A percentile compares a stretch with the other conserved stretches of the same genome.
Evolutionary conservation across 2,329 filamentous ascomycete species (phyloP).

Genomic region (Atkinsonella hypoxylon): DNA sequence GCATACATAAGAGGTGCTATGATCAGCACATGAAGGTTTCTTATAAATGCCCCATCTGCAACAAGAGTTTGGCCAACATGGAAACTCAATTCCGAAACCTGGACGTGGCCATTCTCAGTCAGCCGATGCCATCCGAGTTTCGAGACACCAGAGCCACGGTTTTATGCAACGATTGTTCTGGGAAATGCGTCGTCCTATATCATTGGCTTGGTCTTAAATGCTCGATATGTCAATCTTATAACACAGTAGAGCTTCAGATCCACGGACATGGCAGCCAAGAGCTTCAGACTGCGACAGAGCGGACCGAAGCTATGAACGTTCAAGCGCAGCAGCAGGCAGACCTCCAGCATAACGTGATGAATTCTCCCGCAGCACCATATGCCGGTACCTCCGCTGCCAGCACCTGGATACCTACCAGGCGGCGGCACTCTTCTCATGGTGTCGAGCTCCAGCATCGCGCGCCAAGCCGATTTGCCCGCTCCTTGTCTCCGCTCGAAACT

Average conservation of each 20-base stretch:
- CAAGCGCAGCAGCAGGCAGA: conserved; percentile 4
- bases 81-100: conserved; percentile 86
- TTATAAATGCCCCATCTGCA: conserved; percentile 95
- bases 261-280: conserved; percentile 29
- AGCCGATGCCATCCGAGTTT: conserved; percentile 87
- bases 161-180: conserved; percentile 89
- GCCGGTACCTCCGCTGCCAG: conserved; percentile 2
- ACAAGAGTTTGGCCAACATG: conserved; percentile 95
- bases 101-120: conserved; percentile 72
- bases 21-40: conserved; percentile 77
- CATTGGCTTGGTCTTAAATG: conserved; percentile 96
- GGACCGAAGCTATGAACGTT: conserved; percentile 6
- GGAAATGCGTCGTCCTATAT: conserved; percentile 74
- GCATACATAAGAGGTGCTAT: conserved; percentile 86
- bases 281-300: conserved; percentile 16
- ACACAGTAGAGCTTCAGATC: conserved; percentile 54
- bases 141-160: conserved; percentile 68
- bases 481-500: conserved; percentile 28
- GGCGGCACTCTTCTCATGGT: conserved; percentile 28
- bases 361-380: not conserved
- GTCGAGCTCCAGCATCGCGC: conserved; percentile 20
- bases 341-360: conserved; percentile 1
- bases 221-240: conserved; percentile 57
- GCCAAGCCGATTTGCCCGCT: conserved; percentile 31
- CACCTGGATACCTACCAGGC: conserved; percentile 15